phyloP scores from a whole-genome alignment of 2,329 filamentous ascomycete genomes.

The Botrytis aclada region DNA sequence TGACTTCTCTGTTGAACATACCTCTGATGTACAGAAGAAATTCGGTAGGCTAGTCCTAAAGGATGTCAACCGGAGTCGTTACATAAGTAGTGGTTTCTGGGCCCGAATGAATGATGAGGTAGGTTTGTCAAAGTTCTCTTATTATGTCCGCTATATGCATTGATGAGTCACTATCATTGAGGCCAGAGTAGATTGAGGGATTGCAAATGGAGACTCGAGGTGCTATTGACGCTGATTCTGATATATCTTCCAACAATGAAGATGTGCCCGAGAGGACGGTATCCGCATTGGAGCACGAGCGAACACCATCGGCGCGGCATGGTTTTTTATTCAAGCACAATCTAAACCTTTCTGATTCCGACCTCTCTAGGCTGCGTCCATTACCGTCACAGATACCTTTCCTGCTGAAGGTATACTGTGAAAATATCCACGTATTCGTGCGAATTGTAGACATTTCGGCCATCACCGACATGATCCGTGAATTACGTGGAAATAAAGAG shows the following conservation, averaged over 20 bases:
- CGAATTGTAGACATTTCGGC: conserved; percentile 48
- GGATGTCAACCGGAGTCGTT: conserved; percentile 42
- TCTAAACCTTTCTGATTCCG: conserved; percentile 34
- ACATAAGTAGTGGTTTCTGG: conserved; percentile 54
- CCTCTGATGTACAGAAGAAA: conserved; percentile 39
- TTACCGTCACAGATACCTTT: conserved; percentile 55
- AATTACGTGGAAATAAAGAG: conserved; percentile 37
- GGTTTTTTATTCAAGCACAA: conserved; percentile 52
- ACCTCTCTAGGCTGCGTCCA: conserved; percentile 46
- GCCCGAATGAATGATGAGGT: conserved; percentile 55
- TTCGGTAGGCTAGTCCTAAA: conserved; percentile 49
- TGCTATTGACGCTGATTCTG: conserved; percentile 33
- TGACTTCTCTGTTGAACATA: neutral
- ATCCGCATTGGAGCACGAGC: conserved; percentile 42
- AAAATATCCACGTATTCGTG: conserved; percentile 49
- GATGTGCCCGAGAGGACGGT: conserved; percentile 35
- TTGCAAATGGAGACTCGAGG: conserved; percentile 43
- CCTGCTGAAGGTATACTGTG: conserved; percentile 48
- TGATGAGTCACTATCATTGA: conserved; percentile 27
- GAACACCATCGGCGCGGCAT: conserved; percentile 46
- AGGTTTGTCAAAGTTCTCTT: conserved; percentile 22
- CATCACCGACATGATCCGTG: conserved; percentile 41
- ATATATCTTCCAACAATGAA: conserved; percentile 43
- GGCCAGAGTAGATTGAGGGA: conserved; percentile 42
- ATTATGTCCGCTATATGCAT: neutral